Evolutionary conservation across 176 grass and related monocot genomes (phyloP).

Genomic region (Rhynchospora breviuscula): DNA sequence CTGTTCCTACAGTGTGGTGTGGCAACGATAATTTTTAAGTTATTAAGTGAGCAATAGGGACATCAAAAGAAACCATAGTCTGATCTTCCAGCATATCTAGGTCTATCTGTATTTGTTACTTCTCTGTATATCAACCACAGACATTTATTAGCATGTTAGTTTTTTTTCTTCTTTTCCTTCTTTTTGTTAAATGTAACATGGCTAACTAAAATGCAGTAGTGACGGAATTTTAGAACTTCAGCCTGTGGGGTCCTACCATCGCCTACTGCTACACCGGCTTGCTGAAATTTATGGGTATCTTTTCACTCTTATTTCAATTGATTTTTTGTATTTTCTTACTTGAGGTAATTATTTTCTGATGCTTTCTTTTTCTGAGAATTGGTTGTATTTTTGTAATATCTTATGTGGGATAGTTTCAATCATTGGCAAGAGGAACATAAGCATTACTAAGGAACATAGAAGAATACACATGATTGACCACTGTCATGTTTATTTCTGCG

Average conservation of each 20-base stretch:
- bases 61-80: background rate
- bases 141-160: background rate
- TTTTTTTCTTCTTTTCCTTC: background rate
- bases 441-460: background rate
- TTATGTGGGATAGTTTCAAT: background rate
- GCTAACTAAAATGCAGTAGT: slow-evolving; percentile 21
- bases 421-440: background rate
- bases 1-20: background rate
- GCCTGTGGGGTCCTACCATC: slow-evolving; percentile 73
- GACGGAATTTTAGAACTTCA: slow-evolving; percentile 63
- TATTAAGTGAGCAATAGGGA: background rate
- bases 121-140: background rate
- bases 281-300: slow-evolving; percentile 87
- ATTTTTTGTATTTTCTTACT: background rate
- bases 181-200: background rate
- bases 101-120: background rate
- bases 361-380: background rate
- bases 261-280: slow-evolving; percentile 78
- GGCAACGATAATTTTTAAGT: background rate
- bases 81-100: background rate
- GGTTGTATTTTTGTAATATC: background rate
- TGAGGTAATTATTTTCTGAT: background rate
- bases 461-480: background rate
- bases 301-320: background rate
- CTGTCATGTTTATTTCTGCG: background rate